Base-by-base conservation (phyloP, 2,329 filamentous ascomycete genomes). In the Rutstroemia sp. region DNA sequence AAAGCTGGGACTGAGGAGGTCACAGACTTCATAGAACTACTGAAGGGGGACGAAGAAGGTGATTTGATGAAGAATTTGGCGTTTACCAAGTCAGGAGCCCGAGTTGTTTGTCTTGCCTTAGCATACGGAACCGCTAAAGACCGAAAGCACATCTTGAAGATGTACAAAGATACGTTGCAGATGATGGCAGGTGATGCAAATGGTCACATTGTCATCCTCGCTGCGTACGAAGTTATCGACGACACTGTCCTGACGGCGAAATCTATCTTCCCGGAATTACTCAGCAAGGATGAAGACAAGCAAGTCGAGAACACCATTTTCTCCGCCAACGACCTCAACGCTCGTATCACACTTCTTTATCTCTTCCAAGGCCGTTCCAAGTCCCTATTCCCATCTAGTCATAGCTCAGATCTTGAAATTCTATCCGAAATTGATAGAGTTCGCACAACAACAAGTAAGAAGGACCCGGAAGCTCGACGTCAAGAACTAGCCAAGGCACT, bases 11-110 rank as follows among this genome's bases (percentile, higher is more conserved):
- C 85, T 46, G 84, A 89, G 57, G 92, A 97, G 70, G 85, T 90
- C 44, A 88, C 79, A 34, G 91, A 95, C 65, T 96, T 96, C 68
- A 75, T 95, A 57, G 92, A 97, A 71, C 79, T 95, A 63, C 77
- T 99, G 67, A 95, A 95, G 75, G 89, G 89, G 42, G 92, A 99
- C 63, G 90, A 96, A 68, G 86, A 88, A 57, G 91, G 90, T 49
- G 92, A 97, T 70, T 73, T 96, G 60, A 79, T 94, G 62, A 95
- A 96, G 77, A 97, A 97, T 71, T 81, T 99, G 75, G 92, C 92
- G 6, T 99, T 99, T 73, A 99, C 94, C 45, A 88, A 87, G 70
- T 90, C 90, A 8, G 94, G 94, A 5, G 85, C 91, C 47, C 82
- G 88, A 38, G 78, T 99, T 12, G 86, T 91, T 56, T 92, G 85